Base-by-base conservation (phyloP, 2,329 filamentous ascomycete genomes). In the Botrytis cinerea region DNA sequence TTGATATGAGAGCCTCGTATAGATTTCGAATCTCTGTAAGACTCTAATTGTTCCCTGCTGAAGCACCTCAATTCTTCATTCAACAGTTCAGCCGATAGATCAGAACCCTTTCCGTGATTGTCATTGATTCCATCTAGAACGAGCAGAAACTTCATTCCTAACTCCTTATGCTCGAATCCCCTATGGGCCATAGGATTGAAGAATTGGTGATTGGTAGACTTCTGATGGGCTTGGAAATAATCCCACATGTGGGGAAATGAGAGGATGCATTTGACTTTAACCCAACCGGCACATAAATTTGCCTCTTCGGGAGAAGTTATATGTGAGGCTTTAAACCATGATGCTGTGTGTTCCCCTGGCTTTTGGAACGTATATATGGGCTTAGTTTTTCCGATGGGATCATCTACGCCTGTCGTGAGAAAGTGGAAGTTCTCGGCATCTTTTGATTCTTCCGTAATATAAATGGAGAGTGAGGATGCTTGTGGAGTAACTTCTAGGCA, bases 221-320 rank as follows among this genome's bases (percentile, higher is more conserved):
- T 57, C 3, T 25, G 10, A 0, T 16, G 48, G 2, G 16, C 54
- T 12, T 18, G 40, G 9, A 46, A 61, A 9, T 70, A 28, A 35
- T 61, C 40, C 68, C 68, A 70, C 57, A 62, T 70, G n/a, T 60
- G 51, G 8, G 68, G 68, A 43, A 68, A 69, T 1, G 48, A 59
- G 18, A 69, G 10, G 66, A 69, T 69, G n/a, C 48, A 43, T 22
- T 57, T 43, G 0, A 69, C 48, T n/a, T 69, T 57, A 2, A 69
- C 66, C 48, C 66, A 69, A 2, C n/a, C 10, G 0, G 25, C 12
- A 20, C 35, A 22, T 1, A 57, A 20, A n/a, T 57, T n/a, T 1
- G 28, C 48, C 2, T 62, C 54, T 61, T 60, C 68, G 8, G 68
- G 43, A 7, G 68, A 70, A 7, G 28, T 62, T 25, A 70, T 35